A percentile compares a stretch with the other conserved stretches of the same genome.
These are phyloP conservation scores for Vitellaria paradoxa DNA, from an alignment of 179 eudicot genomes.

Conservation along the genomic window DNA sequence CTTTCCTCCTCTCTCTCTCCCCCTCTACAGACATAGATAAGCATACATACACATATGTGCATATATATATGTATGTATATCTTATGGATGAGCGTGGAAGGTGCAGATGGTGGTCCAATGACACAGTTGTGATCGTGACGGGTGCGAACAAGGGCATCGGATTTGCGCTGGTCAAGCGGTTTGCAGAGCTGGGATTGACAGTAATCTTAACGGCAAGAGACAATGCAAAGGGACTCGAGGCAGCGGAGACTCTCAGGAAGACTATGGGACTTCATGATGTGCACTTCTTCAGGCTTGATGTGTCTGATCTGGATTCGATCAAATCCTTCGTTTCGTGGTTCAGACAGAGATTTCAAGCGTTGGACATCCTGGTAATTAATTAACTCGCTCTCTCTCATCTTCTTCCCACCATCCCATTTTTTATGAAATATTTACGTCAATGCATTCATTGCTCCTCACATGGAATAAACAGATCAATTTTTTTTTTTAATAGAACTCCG, in stretches of 20 bases:
- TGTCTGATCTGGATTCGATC: slow-evolving; percentile 53
- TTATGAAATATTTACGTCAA: too few species aligned
- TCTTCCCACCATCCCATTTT: not conserved
- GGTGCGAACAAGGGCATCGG: slow-evolving; percentile 91
- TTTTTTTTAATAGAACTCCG: too few species aligned
- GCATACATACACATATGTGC: not conserved
- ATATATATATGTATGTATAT: not conserved
- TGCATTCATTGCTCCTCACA: too few species aligned
- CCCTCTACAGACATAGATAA: too few species aligned
- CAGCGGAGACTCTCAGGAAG: slow-evolving; percentile 35
- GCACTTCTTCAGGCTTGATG: slow-evolving; percentile 50
- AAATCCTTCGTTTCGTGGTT: slow-evolving; percentile 53
- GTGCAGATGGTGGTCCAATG: slow-evolving; percentile 84
- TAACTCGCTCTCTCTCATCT: not conserved
- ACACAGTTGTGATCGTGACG: slow-evolving; percentile 68
- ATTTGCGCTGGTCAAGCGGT: slow-evolving; percentile 52
- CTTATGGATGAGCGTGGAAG: not conserved
- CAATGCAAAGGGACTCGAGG: slow-evolving; percentile 40
- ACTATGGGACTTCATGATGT: slow-evolving; percentile 36
- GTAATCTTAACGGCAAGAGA: slow-evolving; percentile 79
- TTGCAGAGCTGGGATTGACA: slow-evolving; percentile 67
- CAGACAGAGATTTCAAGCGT: slow-evolving; percentile 33
- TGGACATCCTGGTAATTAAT: slow-evolving; percentile 81
- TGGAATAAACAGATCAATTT: too few species aligned
- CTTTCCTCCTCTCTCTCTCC: not conserved